These are phyloP conservation scores for Heliamphora exappendiculata DNA, from an alignment of 148 eudicot genomes.

Conservation along the genomic window DNA sequence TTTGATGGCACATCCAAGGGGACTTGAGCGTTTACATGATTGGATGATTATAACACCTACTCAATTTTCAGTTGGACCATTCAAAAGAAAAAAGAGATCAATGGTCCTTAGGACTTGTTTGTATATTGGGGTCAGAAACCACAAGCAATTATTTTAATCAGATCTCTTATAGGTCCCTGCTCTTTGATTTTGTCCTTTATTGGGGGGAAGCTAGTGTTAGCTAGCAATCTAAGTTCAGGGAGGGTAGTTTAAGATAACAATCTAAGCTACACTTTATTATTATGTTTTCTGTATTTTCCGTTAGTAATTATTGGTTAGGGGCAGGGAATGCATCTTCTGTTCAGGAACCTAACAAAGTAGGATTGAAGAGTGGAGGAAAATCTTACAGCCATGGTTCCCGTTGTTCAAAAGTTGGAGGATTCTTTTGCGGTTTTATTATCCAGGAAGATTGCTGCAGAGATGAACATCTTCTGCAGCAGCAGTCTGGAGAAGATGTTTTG, in stretches of 20 bases:
- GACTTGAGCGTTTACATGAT: neutral
- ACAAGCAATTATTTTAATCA: too few species aligned
- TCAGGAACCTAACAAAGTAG: slow-evolving; percentile 46
- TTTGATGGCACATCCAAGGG: neutral
- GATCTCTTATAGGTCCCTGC: too few species aligned
- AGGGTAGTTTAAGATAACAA: neutral
- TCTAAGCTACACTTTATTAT: neutral
- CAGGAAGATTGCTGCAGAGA: slow-evolving; percentile 73
- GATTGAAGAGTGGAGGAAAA: slow-evolving; percentile 28
- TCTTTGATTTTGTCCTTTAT: neutral
- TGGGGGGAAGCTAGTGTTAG: too few species aligned
- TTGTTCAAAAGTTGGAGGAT: slow-evolving; percentile 51
- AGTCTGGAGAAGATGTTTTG: slow-evolving; percentile 71
- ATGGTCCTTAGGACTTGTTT: neutral
- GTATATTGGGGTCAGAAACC: too few species aligned
- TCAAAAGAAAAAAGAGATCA: too few species aligned
- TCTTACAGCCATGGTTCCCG: slow-evolving; percentile 28
- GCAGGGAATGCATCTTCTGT: slow-evolving; percentile 51
- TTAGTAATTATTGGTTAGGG: slow-evolving; percentile 8
- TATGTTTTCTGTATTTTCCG: neutral
- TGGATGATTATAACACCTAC: neutral
- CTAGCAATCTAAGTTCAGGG: too few species aligned
- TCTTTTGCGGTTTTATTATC: slow-evolving; percentile 65
- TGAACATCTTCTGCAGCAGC: slow-evolving; percentile 50
- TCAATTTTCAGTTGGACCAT: too few species aligned